Evolutionary conservation across 192 early-diverging fungal species (phyloP).

Genomic region (Coemansia sp.): DNA sequence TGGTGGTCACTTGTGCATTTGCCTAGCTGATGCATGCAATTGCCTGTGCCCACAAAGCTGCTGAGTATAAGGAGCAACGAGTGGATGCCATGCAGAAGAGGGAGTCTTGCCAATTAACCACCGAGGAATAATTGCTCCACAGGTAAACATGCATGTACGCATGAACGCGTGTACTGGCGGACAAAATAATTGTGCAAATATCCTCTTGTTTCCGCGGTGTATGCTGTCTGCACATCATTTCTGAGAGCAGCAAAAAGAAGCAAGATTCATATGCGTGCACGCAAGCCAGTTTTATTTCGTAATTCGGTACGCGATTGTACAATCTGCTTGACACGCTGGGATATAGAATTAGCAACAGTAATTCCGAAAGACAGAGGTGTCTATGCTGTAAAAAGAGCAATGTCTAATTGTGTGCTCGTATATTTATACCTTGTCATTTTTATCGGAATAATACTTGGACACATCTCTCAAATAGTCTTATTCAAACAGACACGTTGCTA

Average conservation of each 20-base stretch:
- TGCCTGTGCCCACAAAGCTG: not conserved
- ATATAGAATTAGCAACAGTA: not conserved
- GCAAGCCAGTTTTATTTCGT: not conserved
- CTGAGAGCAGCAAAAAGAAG: not conserved
- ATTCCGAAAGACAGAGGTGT: not conserved
- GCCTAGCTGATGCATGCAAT: not conserved
- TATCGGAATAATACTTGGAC: no score
- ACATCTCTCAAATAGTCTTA: no score
- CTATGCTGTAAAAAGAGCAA: not conserved
- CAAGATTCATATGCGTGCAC: not conserved
- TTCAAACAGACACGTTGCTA: no score
- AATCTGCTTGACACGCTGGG: not conserved
- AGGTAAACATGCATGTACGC: not conserved
- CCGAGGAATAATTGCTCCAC: not conserved
- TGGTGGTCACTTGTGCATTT: not conserved
- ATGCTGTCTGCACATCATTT: not conserved
- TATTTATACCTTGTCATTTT: not conserved
- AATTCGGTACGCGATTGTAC: conserved; percentile 2
- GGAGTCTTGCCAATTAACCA: not conserved
- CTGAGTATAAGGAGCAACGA: not conserved
- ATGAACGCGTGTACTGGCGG: not conserved
- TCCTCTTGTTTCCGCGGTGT: not conserved
- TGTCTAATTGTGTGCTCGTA: not conserved
- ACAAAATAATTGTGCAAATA: conserved; percentile 7
- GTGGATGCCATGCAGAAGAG: not conserved